Evolutionary conservation across 306 rosid species (phyloP), one percentile per base, ranked within the genome.

Genomic region (Lotus japonicus): DNA sequence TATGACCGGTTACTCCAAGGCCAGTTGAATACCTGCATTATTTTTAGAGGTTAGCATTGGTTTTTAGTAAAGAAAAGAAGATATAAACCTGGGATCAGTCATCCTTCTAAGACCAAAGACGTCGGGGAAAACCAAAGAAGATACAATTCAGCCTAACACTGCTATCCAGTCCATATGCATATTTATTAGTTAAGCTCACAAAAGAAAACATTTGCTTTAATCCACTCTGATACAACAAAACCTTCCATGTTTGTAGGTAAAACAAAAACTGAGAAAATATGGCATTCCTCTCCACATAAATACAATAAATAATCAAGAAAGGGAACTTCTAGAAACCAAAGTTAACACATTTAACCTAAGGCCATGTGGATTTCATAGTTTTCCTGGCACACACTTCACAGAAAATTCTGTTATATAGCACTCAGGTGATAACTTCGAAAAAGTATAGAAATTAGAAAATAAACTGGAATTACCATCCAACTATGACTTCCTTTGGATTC

Each of bases 401-500:
- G 23, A 21, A 3, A 21, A 21, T 21, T 21, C 31, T 26, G 4
- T 26, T 26, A 26, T 26, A 26, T 26, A 26, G 53, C 3, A 61
- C 31, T 14, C 48, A 43, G 43, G 51, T 8, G 53, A 48, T 17
- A 72, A 58, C 65, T 14, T n/a, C 23, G 8, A 7, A 18, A 10
- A 46, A 13, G 14, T 41, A 3, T 26, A 26, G 4, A 26, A 26
- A 26, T 26, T 42, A 7, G 7, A 56, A 46, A 64, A 33, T 31
- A 31, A 14, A 58, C 10, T 13, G 61, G 15, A 56, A 60, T 75
- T 88, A 90, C 99, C 99, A 95, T 71, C 99, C 97, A 74, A 90
- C 96, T 28, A 95, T 95, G 71, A 83, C 83, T 80, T 95, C 99
- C 80, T 90, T 95, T 5, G 97, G 99, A 56, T 90, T 95, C 77